phyloP scores from a whole-genome alignment of 1,284 basidiomycete species.

The Pyrrhoderma lamaoense region DNA sequence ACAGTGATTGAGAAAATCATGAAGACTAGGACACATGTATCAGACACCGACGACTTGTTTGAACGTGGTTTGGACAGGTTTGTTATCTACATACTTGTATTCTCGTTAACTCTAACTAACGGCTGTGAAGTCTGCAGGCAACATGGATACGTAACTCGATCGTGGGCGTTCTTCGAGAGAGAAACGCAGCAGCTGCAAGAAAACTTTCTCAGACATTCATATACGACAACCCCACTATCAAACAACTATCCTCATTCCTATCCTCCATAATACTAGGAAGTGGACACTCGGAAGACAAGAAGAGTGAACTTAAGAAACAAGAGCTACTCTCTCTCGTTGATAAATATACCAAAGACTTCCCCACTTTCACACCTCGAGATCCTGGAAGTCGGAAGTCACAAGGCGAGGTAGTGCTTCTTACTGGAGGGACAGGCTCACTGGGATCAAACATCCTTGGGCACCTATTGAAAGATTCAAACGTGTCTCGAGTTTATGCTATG shows the following conservation, averaged over 20 bases:
- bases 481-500: constrained; percentile 28
- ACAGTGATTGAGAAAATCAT: constrained; percentile 17
- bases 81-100: neutral
- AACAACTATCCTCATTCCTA: constrained; percentile 24
- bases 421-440: constrained; percentile 32
- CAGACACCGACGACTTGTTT: constrained; percentile 34
- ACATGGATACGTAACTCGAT: constrained; percentile 37
- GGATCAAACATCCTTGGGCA: constrained; percentile 28
- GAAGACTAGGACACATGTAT: constrained; percentile 2
- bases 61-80: constrained; percentile 37
- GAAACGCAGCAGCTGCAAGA: constrained; percentile 4
- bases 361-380: too few relatives aligned
- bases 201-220: constrained; percentile 28
- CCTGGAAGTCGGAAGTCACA: neutral
- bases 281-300: neutral
- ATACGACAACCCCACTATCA: constrained; percentile 31
- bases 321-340: constrained; percentile 19
- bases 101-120: neutral
- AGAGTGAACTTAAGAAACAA: neutral
- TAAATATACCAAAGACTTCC: constrained; percentile 19
- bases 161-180: constrained; percentile 25
- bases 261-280: constrained; percentile 8
- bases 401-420: constrained; percentile 25
- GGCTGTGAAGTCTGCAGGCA: constrained; percentile 34
- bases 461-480: constrained; percentile 21